Evolutionary conservation across 352 stramenopile species (phyloP), one percentile per base, ranked within the genome.

Genomic region (Phytophthora fragariae): DNA sequence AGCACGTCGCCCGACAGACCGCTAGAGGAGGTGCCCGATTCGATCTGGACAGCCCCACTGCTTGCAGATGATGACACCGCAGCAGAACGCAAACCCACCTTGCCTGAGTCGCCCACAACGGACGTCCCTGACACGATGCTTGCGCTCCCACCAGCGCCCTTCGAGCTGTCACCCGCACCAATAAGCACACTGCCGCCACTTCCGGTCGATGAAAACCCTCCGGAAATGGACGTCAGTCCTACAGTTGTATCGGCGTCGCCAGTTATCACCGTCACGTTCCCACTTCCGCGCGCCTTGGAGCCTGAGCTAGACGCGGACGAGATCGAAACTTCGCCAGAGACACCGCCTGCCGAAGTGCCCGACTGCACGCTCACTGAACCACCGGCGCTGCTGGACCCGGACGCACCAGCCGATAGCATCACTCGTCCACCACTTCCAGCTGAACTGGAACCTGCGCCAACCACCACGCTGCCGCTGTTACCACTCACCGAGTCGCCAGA

Each of bases 41-140:
- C 58, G 54, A 66, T 73, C 57, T 65, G 41, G 41, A 79, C 59
- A 9, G 54, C 39, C 2, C 72, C 72, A 57, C 64, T 80, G 24
- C 47, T 68, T 21, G 62, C 57, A 5, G 65, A 57, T 3, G 76
- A 70, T 19, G 47, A 59, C 47, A 72, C 53, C n/a, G 27, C 62
- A 59, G 58, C 62, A 37, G 70, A 73, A 52, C 58, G 70, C 37
- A 73, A 65, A 29, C 19, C 17, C 44, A 69, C 60, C 52, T 60
- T 65, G 31, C 73, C 65, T 29, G 65, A 76, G 52, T 56, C 47
- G 50, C 59, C 57, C 29, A 53, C n/a, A 33, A 52, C 31, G 29
- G 65, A 76, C 52, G 67, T 65, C 5, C 69, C 69, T n/a, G 69
- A 76, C 21, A 62, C 50, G 53, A 79, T 69, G 57, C 65, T 63